Conservation (phyloP, 495 filamentous ascomycete genomes). For the Xylaria grammica region DNA sequence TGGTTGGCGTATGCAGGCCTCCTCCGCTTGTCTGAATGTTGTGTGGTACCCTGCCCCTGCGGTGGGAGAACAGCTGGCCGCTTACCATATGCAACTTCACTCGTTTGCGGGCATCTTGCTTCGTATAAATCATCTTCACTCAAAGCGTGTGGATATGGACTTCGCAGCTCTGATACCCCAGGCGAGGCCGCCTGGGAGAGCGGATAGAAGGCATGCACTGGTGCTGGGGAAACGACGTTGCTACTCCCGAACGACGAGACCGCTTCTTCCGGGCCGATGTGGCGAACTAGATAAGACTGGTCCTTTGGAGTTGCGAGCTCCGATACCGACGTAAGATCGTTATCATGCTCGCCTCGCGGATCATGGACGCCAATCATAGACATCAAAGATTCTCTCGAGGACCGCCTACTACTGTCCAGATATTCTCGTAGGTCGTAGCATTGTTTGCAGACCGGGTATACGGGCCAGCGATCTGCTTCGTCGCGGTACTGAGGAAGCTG, state of each 20-base stretch:
- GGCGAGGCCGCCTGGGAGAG: conserved; percentile 27
- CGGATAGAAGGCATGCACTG: conserved; percentile 27
- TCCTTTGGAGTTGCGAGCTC: conserved; percentile 39
- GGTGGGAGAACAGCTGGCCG: conserved; percentile 24
- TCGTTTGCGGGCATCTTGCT: conserved; percentile 14
- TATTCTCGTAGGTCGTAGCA: conserved; percentile 37
- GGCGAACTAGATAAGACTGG: conserved; percentile 30
- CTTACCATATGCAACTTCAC: conserved; percentile 28
- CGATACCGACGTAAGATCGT: conserved; percentile 37
- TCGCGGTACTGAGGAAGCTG: conserved; percentile 37
- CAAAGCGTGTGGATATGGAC: conserved; percentile 33
- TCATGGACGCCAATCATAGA: conserved; percentile 37
- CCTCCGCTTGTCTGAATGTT: conserved; percentile 29
- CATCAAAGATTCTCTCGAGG: conserved; percentile 34
- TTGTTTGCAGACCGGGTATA: conserved; percentile 34
- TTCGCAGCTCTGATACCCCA: conserved; percentile 28
- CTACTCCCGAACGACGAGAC: conserved; percentile 27
- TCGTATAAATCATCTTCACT: conserved; percentile 39
- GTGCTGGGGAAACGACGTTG: conserved; percentile 30
- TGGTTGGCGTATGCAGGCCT: conserved; percentile 20
- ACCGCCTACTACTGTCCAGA: conserved; percentile 36
- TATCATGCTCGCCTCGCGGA: conserved; percentile 33
- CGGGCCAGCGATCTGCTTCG: conserved; percentile 34
- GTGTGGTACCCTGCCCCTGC: conserved; percentile 12
- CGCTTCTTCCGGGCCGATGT: conserved; percentile 29